Conservation (phyloP, 2,329 filamentous ascomycete genomes). For the Aspergillus fumigatus region DNA sequence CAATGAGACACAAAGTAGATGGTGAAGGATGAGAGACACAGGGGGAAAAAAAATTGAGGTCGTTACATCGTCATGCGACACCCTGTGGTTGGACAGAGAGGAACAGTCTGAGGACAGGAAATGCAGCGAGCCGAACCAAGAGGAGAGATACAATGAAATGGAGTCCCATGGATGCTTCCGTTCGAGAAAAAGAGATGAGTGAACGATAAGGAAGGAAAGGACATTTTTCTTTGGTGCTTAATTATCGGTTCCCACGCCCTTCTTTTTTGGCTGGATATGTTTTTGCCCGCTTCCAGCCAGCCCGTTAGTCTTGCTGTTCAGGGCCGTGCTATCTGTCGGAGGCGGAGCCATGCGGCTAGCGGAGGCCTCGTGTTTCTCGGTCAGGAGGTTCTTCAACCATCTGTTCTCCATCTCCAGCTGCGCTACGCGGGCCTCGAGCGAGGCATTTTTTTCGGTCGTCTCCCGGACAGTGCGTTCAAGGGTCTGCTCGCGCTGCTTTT, state of each 20-base stretch:
- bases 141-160: conserved; percentile 6
- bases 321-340: conserved; percentile 18
- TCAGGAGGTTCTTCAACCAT: conserved; percentile 74
- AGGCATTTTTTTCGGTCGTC: conserved; percentile 71
- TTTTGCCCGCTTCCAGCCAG: conserved; percentile 26
- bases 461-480: conserved; percentile 79
- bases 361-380: conserved; percentile 65
- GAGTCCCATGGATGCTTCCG: neutral
- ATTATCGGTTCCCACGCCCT: conserved; percentile 33
- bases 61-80: conserved; percentile 30
- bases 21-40: neutral
- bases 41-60: conserved; percentile 22
- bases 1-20: neutral
- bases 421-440: conserved; percentile 67
- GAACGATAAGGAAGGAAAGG: neutral
- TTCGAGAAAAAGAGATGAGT: neutral
- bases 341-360: conserved; percentile 20
- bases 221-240: conserved; percentile 11
- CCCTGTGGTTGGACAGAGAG: conserved; percentile 2
- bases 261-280: conserved; percentile 38
- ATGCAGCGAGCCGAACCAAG: conserved; percentile 10
- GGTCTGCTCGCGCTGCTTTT: conserved; percentile 89
- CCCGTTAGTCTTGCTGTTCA: conserved; percentile 17
- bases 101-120: conserved; percentile 4
- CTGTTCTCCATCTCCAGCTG: conserved; percentile 81